phyloP scores from a whole-genome alignment of 495 filamentous ascomycete species.

The Tricharina praecox region DNA sequence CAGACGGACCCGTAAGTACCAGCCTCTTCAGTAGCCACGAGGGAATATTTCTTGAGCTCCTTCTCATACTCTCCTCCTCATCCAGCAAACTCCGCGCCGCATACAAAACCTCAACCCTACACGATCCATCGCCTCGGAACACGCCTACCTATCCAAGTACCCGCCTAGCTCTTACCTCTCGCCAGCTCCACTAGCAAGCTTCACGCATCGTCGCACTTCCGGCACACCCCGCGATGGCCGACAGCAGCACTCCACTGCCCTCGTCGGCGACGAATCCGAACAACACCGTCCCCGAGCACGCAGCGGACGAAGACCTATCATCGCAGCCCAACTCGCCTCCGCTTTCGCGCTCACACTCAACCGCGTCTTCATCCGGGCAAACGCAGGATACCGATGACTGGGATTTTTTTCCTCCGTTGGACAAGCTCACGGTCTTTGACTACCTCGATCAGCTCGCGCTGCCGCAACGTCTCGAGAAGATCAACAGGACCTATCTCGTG shows the following conservation, averaged over 20 bases:
- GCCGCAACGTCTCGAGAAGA: slow-evolving; percentile 69
- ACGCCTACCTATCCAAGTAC: too few relatives aligned
- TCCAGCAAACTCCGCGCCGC: too few relatives aligned
- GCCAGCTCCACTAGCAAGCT: too few relatives aligned
- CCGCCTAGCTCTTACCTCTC: too few relatives aligned
- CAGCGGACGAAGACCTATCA: slow-evolving; percentile 10
- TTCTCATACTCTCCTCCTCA: too few relatives aligned
- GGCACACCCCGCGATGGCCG: too few relatives aligned
- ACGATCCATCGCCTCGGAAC: too few relatives aligned
- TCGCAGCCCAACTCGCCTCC: slow-evolving; percentile 11
- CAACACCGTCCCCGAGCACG: slow-evolving; percentile 1
- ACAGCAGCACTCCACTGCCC: slow-evolving; percentile 1
- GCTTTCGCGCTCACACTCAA: slow-evolving; percentile 8
- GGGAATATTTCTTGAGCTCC: too few relatives aligned
- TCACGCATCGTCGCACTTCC: too few relatives aligned
- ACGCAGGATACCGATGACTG: slow-evolving; percentile 47
- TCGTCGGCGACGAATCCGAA: not conserved
- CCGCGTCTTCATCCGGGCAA: slow-evolving; percentile 16
- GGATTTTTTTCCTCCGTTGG: slow-evolving; percentile 68
- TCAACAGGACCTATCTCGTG: slow-evolving; percentile 49
- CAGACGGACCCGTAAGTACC: too few relatives aligned
- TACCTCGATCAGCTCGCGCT: slow-evolving; percentile 86
- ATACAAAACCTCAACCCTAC: too few relatives aligned
- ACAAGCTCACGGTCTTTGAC: slow-evolving; percentile 81
- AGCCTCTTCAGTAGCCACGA: too few relatives aligned